These are phyloP conservation scores for Cytidiella melzeri DNA, from an alignment of 768 basidiomycete species.

Conservation along the genomic window DNA sequence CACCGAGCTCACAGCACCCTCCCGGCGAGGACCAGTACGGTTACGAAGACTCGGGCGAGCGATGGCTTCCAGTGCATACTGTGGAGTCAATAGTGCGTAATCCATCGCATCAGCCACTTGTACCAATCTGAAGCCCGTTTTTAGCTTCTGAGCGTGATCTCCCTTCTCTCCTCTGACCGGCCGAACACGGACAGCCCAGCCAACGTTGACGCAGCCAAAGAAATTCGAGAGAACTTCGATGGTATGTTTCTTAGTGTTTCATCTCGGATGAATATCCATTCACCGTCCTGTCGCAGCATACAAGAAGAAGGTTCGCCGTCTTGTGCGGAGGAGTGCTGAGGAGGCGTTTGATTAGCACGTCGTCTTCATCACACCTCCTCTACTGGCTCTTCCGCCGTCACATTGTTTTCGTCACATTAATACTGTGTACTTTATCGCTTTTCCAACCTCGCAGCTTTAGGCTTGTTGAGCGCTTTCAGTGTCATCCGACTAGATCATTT, in stretches of 20 bases:
- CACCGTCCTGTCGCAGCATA: conserved; percentile 45
- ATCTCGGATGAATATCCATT: too few species aligned
- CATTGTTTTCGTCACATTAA: too few species aligned
- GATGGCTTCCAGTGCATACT: conserved; percentile 97
- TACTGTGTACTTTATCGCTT: not conserved
- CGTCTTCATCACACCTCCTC: not conserved
- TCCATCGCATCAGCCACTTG: not conserved
- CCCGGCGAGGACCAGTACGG: conserved; percentile 97
- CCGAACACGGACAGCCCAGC: conserved; percentile 97
- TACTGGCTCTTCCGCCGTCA: not conserved
- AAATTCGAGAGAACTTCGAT: conserved; percentile 59
- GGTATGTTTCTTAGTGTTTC: too few species aligned
- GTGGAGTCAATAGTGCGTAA: conserved; percentile 87
- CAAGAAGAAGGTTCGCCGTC: conserved; percentile 91
- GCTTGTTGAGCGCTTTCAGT: too few species aligned
- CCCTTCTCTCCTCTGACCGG: conserved; percentile 85
- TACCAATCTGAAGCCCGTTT: conserved; percentile 1
- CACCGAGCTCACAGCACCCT: conserved; percentile 55
- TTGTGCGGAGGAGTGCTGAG: conserved; percentile 85
- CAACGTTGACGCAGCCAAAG: conserved; percentile 89
- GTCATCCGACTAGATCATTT: too few species aligned
- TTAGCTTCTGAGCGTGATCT: conserved; percentile 94
- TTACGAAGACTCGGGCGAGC: conserved; percentile 93
- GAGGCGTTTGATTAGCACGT: conserved; percentile 64
- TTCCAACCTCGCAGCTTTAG: not conserved